phyloP scores from a whole-genome alignment of 1,139 yeast species.

The Blastobotrys petasosporus region DNA sequence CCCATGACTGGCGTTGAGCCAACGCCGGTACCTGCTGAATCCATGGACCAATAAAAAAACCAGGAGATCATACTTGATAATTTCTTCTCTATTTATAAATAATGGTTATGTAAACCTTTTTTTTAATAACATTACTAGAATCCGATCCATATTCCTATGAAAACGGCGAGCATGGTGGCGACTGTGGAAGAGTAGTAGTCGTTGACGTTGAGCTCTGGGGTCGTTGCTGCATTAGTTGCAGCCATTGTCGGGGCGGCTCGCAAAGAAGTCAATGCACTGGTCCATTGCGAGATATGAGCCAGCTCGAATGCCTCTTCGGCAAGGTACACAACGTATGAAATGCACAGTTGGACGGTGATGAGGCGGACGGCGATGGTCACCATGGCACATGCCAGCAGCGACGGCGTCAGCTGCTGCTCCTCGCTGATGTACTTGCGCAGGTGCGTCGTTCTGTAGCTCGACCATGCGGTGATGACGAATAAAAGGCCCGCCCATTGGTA shows the following conservation, averaged over 20 bases:
- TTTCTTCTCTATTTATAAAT: neutral
- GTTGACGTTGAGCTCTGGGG: too few relatives aligned
- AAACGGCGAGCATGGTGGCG: slow-evolving; percentile 5
- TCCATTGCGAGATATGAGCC: too few relatives aligned
- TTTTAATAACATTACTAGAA: neutral
- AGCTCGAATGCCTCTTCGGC: too few relatives aligned
- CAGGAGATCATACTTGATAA: neutral
- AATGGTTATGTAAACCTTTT: neutral
- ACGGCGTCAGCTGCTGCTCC: too few relatives aligned
- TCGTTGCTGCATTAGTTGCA: too few relatives aligned
- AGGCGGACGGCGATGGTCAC: neutral
- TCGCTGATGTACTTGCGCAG: neutral
- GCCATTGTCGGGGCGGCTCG: too few relatives aligned
- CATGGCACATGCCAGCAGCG: neutral
- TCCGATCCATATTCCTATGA: slow-evolving; percentile 5
- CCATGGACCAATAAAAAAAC: too few relatives aligned
- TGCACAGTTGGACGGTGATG: neutral
- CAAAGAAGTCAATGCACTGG: too few relatives aligned
- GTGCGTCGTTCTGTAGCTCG: slow-evolving; percentile 6
- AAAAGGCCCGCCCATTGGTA: neutral
- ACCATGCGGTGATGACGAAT: neutral
- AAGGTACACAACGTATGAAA: neutral
- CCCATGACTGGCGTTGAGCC: neutral
- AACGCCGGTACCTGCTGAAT: too few relatives aligned
- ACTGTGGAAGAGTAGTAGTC: slow-evolving; percentile 2